Evolutionary conservation across 2,329 filamentous ascomycete genomes (phyloP), one percentile per base, ranked within the genome.

Genomic region (Aspergillus sp.): DNA sequence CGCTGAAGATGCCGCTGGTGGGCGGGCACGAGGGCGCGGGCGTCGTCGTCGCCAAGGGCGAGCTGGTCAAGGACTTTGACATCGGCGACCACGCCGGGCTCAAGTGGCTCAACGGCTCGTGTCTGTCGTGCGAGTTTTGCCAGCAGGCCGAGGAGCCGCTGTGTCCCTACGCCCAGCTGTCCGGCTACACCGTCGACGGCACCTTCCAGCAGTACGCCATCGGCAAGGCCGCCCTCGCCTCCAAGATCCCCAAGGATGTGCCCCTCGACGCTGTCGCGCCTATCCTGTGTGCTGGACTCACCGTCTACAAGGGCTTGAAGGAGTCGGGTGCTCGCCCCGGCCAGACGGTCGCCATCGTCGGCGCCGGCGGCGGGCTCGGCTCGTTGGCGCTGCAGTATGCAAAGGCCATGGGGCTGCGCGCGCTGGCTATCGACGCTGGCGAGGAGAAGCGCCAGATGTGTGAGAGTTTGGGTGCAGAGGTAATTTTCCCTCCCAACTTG

Each of bases 121-220:
- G 93, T 74, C 79, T 95, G 56, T 73, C 80, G 59, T 97, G 92
- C 77, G 81, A 84, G 62, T 95, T 89, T 81, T 96, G 92, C 78
- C 85, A 87, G 68, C 81, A 85, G 62, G 73, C 83, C 45, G 88
- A 95, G 62, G 92, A 96, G 76, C 87, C 90, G 2, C 85, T 96
- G 5, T 97, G 93, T 77, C 73, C 81, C 14, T 78, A 88, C 54
- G 84, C 89, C 22, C 76, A 82, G 33, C 82, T 96, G 38, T 95
- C 90, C 1, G 93, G 93, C 51, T 96, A 95, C 81, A 95, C 90
- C 4, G 90, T 96, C 68, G 89, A 96, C 70, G 92, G 92, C 30
- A 86, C 86, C 40, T 96, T 96, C 82, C 92, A 96, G 79, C 86
- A 96, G 78, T 96, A 95, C 77, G 84, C 83, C 71, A 83, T 96